Evolutionary conservation across 176 grass and related monocot genomes (phyloP).

Genomic region (Carex myosuroides): DNA sequence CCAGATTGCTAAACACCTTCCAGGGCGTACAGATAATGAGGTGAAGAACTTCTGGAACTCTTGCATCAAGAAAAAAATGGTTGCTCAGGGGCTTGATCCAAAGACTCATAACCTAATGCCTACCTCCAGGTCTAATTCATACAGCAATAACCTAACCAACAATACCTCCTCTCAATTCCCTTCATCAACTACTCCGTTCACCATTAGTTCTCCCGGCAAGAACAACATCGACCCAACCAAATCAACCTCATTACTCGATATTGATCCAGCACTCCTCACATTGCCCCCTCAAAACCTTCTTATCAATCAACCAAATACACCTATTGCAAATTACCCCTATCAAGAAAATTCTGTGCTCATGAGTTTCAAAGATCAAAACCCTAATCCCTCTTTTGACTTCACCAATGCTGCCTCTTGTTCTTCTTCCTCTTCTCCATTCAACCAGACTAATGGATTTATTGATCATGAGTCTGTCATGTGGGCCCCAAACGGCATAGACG

Average conservation of each 20-base stretch:
- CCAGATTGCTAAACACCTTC: slow-evolving; percentile 95
- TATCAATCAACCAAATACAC: not conserved
- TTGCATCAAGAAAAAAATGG: slow-evolving; percentile 99
- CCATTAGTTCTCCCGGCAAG: slow-evolving; percentile 74
- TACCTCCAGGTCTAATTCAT: slow-evolving; percentile 40
- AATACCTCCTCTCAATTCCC: slow-evolving; percentile 41
- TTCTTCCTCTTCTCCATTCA: slow-evolving; percentile 49
- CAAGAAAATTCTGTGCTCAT: slow-evolving; percentile 49
- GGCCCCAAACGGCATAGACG: slow-evolving; percentile 22
- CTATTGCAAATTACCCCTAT: slow-evolving; percentile 44
- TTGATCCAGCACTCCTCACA: slow-evolving; percentile 15
- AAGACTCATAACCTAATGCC: slow-evolving; percentile 96
- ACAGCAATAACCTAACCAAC: slow-evolving; percentile 25
- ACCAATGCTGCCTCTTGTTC: slow-evolving; percentile 50
- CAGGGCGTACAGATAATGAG: slow-evolving; percentile 95
- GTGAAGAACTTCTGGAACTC: slow-evolving; percentile 99
- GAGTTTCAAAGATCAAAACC: slow-evolving; percentile 62
- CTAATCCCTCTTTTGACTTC: slow-evolving; percentile 49
- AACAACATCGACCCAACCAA: slow-evolving; percentile 28
- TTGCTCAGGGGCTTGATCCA: slow-evolving; percentile 92
- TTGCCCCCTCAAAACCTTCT: slow-evolving; percentile 34
- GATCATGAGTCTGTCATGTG: slow-evolving; percentile 51
- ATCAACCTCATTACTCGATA: slow-evolving; percentile 24
- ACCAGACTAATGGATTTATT: slow-evolving; percentile 42
- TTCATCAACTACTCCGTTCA: slow-evolving; percentile 53